phyloP scores from a whole-genome alignment of 495 filamentous ascomycete species.

The Cenococcum geophilum region DNA sequence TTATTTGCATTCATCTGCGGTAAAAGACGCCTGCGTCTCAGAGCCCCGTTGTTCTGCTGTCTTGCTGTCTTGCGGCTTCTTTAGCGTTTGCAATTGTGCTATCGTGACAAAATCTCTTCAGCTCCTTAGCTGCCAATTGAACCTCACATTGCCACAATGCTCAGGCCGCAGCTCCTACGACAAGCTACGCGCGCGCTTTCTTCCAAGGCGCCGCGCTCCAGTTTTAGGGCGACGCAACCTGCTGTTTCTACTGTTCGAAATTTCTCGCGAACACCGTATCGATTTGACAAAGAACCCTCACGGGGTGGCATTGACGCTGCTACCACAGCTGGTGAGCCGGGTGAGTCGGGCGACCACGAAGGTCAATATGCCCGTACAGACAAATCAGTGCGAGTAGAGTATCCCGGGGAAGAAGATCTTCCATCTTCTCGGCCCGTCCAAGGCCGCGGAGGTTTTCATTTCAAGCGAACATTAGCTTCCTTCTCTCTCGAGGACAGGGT shows the following conservation, averaged over 20 bases:
- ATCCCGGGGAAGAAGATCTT: constrained; percentile 63
- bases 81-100: constrained; percentile 6
- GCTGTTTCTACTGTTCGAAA: constrained; percentile 8
- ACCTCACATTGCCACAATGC: constrained; percentile 15
- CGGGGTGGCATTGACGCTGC: constrained; percentile 29
- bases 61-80: background rate
- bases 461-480: constrained; percentile 62
- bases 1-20: no score
- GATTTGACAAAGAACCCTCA: constrained; percentile 14
- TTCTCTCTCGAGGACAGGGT: constrained; percentile 78
- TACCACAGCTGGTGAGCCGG: constrained; percentile 32
- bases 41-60: no score
- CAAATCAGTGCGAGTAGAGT: constrained; percentile 64
- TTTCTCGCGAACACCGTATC: constrained; percentile 15
- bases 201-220: constrained; percentile 13
- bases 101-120: constrained; percentile 23
- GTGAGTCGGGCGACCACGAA: constrained; percentile 38
- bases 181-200: constrained; percentile 16
- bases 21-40: no score
- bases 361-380: constrained; percentile 71
- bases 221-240: constrained; percentile 7
- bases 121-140: background rate
- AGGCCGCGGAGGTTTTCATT: constrained; percentile 63
- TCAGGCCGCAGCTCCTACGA: constrained; percentile 21
- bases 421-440: constrained; percentile 61